Conservation (phyloP, 208 protist genomes). For the Naegleria gruberi region DNA sequence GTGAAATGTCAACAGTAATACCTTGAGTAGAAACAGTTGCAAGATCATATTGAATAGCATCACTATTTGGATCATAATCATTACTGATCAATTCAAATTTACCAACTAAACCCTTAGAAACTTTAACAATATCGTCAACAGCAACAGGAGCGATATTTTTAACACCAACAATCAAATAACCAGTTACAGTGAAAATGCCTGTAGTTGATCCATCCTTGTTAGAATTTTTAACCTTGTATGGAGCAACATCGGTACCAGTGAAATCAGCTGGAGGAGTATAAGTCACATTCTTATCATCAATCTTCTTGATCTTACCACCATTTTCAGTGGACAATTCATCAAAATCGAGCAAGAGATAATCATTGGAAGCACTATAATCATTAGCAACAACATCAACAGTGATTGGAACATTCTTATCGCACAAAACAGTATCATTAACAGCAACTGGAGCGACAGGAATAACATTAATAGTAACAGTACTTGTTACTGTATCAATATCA, state of each 20-base stretch:
- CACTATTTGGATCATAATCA: conserved; percentile 7
- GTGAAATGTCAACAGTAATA: neutral
- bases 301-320: neutral
- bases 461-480: neutral
- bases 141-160: conserved; percentile 1
- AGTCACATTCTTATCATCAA: neutral
- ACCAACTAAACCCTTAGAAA: neutral
- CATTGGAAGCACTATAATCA: neutral
- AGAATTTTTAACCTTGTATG: neutral
- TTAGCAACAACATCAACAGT: neutral
- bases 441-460: neutral
- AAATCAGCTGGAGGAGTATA: neutral
- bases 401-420: neutral
- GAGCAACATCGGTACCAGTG: neutral
- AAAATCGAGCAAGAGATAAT: neutral
- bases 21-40: neutral
- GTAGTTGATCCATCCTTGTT: neutral
- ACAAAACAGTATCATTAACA: neutral
- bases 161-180: neutral
- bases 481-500: neutral
- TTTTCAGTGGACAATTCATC: neutral
- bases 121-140: neutral
- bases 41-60: neutral
- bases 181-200: neutral
- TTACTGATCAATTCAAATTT: neutral